phyloP scores from a whole-genome alignment of 1,139 yeast genomes.

The Debaryomyces nepalensis region DNA sequence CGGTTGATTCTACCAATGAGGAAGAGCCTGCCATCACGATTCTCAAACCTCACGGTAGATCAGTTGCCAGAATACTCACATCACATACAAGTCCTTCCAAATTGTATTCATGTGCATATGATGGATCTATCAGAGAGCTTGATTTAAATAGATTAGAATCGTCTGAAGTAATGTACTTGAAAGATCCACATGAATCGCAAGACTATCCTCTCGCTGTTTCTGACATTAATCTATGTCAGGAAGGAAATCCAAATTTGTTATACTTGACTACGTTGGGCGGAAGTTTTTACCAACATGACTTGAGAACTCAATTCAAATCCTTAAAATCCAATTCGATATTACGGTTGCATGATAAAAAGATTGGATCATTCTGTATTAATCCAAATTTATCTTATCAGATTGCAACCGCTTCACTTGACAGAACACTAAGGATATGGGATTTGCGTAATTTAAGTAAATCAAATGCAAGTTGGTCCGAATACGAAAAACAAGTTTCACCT shows the following conservation, averaged over 20 bases:
- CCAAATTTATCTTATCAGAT: slow-evolving; percentile 64
- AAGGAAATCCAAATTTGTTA: slow-evolving; percentile 52
- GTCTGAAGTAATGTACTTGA: slow-evolving; percentile 57
- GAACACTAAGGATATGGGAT: slow-evolving; percentile 88
- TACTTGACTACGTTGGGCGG: slow-evolving; percentile 82
- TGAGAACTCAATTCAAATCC: slow-evolving; percentile 50
- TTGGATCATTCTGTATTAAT: slow-evolving; percentile 83
- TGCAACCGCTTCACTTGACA: slow-evolving; percentile 86
- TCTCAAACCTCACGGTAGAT: slow-evolving; percentile 76
- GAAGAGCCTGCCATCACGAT: slow-evolving; percentile 61
- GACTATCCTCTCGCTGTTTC: slow-evolving; percentile 56
- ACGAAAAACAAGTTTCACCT: slow-evolving; percentile 46
- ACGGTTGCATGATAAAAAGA: slow-evolving; percentile 83
- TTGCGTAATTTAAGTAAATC: slow-evolving; percentile 54
- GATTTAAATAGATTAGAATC: slow-evolving; percentile 68
- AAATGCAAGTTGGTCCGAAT: slow-evolving; percentile 46
- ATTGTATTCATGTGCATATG: slow-evolving; percentile 77
- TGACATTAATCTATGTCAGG: slow-evolving; percentile 58
- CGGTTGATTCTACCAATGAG: slow-evolving; percentile 50
- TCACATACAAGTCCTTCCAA: slow-evolving; percentile 55
- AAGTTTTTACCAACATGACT: slow-evolving; percentile 71
- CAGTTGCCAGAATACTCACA: slow-evolving; percentile 66
- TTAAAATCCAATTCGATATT: slow-evolving; percentile 39
- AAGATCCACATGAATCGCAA: slow-evolving; percentile 49
- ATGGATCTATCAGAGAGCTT: slow-evolving; percentile 77